phyloP scores from a whole-genome alignment of 2,329 filamentous ascomycete species.

The Beauveria sp. region DNA sequence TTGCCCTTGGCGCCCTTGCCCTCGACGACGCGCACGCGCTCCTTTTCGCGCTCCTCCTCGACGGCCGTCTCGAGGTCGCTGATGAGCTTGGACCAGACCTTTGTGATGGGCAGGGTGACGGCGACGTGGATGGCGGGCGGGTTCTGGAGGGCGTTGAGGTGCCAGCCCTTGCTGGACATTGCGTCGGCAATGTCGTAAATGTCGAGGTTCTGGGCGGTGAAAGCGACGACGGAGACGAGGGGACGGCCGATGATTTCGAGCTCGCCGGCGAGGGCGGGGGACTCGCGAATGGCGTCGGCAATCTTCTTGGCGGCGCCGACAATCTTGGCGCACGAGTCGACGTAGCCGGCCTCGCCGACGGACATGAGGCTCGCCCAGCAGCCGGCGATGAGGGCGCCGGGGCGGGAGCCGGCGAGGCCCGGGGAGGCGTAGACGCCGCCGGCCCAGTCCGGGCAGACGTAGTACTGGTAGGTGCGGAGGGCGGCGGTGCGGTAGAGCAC shows the following conservation, averaged over 20 bases:
- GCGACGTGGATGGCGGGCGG: slow-evolving; percentile 91
- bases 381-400: slow-evolving; percentile 87
- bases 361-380: slow-evolving; percentile 92
- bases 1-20: slow-evolving; percentile 59
- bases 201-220: slow-evolving; percentile 74
- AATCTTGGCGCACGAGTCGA: slow-evolving; percentile 79
- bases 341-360: slow-evolving; percentile 80
- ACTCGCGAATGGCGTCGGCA: slow-evolving; percentile 62
- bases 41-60: slow-evolving; percentile 73
- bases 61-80: slow-evolving; percentile 61
- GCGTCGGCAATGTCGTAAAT: slow-evolving; percentile 92
- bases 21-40: slow-evolving; percentile 62
- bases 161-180: slow-evolving; percentile 82
- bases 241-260: slow-evolving; percentile 77
- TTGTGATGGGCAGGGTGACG: slow-evolving; percentile 79
- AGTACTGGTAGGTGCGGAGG: slow-evolving; percentile 88
- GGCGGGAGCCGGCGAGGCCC: slow-evolving; percentile 82
- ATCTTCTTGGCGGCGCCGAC: slow-evolving; percentile 82
- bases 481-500: slow-evolving; percentile 77
- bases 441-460: slow-evolving; percentile 88
- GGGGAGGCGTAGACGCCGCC: slow-evolving; percentile 95
- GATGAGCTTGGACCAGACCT: slow-evolving; percentile 72
- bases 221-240: slow-evolving; percentile 84
- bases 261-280: slow-evolving; percentile 61
- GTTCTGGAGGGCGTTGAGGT: slow-evolving; percentile 87